A percentile compares a stretch with the other conserved stretches of the same genome.
Conservation (phyloP, 306 rosid species). For the Luffa aegyptiaca region DNA sequence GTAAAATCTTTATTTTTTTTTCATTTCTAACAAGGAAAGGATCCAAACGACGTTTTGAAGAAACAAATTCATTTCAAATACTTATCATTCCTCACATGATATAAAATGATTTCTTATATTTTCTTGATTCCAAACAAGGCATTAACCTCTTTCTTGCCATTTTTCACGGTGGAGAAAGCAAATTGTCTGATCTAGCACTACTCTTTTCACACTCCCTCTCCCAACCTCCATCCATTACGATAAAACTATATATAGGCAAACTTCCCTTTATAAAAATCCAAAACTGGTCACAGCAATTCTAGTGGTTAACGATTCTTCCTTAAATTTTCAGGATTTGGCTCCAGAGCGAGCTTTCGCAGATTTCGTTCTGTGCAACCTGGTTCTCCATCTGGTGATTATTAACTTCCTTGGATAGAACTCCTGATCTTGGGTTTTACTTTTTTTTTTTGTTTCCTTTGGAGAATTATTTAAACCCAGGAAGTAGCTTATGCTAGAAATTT, state of each 20-base stretch:
- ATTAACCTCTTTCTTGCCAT: neutral
- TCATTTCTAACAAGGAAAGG: neutral
- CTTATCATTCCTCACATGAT: neutral
- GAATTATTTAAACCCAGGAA: neutral
- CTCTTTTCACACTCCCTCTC: neutral
- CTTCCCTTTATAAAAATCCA: neutral
- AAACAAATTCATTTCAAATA: neutral
- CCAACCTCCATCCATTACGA: neutral
- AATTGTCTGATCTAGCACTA: neutral
- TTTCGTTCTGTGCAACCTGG: slow-evolving; percentile 96
- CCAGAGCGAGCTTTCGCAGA: slow-evolving; percentile 98
- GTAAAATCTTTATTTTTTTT: neutral
- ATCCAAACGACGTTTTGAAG: neutral
- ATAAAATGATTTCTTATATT: neutral
- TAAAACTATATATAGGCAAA: neutral
- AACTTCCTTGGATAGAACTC: slow-evolving; percentile 69
- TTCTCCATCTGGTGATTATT: slow-evolving; percentile 92
- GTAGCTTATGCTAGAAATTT: slow-evolving; percentile 1
- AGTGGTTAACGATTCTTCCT: neutral
- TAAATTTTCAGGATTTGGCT: slow-evolving; percentile 67
- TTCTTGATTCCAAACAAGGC: neutral
- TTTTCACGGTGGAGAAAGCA: neutral
- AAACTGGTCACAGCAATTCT: neutral
- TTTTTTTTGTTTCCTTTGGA: neutral
- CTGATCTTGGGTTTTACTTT: neutral